Base-by-base conservation (phyloP, 1,284 basidiomycete genomes). In the Pyrrhoderma lamaoense region DNA sequence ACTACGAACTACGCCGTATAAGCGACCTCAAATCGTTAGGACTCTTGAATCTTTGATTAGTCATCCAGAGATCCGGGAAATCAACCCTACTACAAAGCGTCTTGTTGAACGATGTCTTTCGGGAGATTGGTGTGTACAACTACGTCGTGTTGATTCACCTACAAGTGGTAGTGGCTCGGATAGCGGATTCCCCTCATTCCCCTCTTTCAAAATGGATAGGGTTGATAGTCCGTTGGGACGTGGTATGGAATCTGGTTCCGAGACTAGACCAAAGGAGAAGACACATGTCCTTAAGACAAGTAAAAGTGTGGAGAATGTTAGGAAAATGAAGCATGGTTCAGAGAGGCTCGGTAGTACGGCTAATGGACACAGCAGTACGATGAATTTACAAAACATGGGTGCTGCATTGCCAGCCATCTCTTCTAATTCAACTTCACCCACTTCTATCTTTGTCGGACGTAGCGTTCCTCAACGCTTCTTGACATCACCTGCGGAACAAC, bases 41-140 rank as follows among this genome's bases (percentile, higher is more conserved):
- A 76, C 89, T 3, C 77, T 99, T n/a, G 81, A 91, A 58, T 85
- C 80, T 0, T 75, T 97, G 21, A 74, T 88, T 37, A 74, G 81
- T 47, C 78, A 93, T 59, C 76, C 81, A 2, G 74, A 82, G 47
- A 86, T 97, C 53, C 80, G 87, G 25, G 89, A 93, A 45, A 73
- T 94, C 56, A 86, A 83, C 54, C 68, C 89, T 0, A 97, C 93
- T 0, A 99, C 95, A 0, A 83, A 80, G 58, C 78, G 94, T 2
- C 77, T 99, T 9, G 94, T 97, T n/a, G 85, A 93, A 54, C 79
- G 95, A 27, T 98, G 94, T 66, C 75, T 98, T 21, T 70, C 73
- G 7, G 91, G 88, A 3, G 85, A 89, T 3, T 96, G 93, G 93
- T 93, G 90, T 70, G 79, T 83, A 2, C 76, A 84, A 38, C 67